Evolutionary conservation across 352 stramenopile species (phyloP), one percentile per base, ranked within the genome.

Genomic region (Globisporangium lucens): DNA sequence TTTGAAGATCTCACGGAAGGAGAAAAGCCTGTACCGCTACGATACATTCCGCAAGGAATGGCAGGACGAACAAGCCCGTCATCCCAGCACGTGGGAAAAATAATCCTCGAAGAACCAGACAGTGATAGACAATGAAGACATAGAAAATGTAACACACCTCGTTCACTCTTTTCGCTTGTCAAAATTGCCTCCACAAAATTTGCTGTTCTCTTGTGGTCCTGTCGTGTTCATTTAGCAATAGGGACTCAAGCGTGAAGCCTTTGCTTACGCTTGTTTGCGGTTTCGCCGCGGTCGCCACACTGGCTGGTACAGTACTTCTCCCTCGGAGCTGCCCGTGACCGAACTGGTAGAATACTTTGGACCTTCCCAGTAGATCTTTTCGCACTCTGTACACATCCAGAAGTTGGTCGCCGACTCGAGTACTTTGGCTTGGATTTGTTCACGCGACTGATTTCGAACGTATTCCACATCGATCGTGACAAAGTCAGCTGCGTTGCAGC

Each of bases 341-440:
- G 33, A 17, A 36, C 47, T 61, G 22, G 27, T 56, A 22, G 79
- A 78, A 71, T 89, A 92, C 74, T 94, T 94, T 46, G 84, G 86
- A 13, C 86, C 84, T 62, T 89, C 86, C 86, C 84, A 93, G 62
- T 85, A 94, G 35, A 94, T 75, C 47, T 91, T 87, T 55, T 77
- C 72, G 73, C 86, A 93, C 43, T 73, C 69, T 0, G 74, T 66
- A 62, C 86, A 94, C 53, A 85, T 76, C 75, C 81, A 94, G 15
- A 81, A 80, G 10, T 70, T 77, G 30, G 62, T 68, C n/a, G 75
- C 69, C 4, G 60, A 67, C 41, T 58, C 43, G 2, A 78, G 74
- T 29, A 80, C 72, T 35, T 81, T 81, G 8, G 62, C 64, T 4
- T 69, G 53, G 9, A 80, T 55, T 4, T 70, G 46, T 47, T 78